These are phyloP conservation scores for Trichoderma reesei DNA, from an alignment of 495 filamentous ascomycete genomes.

Conservation along the genomic window DNA sequence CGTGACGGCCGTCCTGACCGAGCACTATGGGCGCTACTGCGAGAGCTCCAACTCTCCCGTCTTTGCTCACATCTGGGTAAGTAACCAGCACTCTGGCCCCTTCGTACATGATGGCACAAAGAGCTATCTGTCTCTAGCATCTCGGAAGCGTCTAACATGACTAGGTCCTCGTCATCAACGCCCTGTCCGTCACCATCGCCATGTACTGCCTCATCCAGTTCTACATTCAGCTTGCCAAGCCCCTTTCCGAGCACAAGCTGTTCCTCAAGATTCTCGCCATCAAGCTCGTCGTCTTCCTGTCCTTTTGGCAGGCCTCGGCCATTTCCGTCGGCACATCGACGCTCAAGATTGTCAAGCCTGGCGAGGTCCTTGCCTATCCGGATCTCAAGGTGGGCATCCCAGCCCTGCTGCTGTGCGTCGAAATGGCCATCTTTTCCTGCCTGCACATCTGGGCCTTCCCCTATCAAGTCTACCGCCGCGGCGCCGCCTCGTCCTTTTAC, in stretches of 20 bases:
- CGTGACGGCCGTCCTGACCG: constrained; percentile 62
- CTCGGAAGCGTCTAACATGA: constrained; percentile 13
- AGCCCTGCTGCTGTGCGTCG: constrained; percentile 66
- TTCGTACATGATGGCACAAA: background rate
- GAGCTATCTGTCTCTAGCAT: background rate
- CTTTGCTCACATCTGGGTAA: constrained; percentile 78
- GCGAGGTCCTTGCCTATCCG: constrained; percentile 49
- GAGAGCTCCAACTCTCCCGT: constrained; percentile 64
- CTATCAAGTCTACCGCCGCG: constrained; percentile 54
- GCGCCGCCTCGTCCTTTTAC: constrained; percentile 27
- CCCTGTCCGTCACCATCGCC: constrained; percentile 65
- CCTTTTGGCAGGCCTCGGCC: constrained; percentile 77
- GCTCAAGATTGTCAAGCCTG: constrained; percentile 50
- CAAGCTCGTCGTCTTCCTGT: constrained; percentile 90
- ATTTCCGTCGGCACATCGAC: constrained; percentile 61
- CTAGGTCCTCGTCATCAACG: constrained; percentile 62
- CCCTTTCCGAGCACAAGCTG: constrained; percentile 60
- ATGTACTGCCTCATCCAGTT: constrained; percentile 93
- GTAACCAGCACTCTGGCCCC: constrained; percentile 17
- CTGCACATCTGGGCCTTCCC: constrained; percentile 80
- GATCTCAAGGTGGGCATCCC: constrained; percentile 80
- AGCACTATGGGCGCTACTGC: constrained; percentile 63
- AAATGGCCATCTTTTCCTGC: constrained; percentile 76
- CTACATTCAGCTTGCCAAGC: constrained; percentile 62
- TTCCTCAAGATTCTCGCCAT: constrained; percentile 82